Base-by-base conservation (phyloP, 176 grass and related monocot genomes). In the Dendrocalamus sinicus region DNA sequence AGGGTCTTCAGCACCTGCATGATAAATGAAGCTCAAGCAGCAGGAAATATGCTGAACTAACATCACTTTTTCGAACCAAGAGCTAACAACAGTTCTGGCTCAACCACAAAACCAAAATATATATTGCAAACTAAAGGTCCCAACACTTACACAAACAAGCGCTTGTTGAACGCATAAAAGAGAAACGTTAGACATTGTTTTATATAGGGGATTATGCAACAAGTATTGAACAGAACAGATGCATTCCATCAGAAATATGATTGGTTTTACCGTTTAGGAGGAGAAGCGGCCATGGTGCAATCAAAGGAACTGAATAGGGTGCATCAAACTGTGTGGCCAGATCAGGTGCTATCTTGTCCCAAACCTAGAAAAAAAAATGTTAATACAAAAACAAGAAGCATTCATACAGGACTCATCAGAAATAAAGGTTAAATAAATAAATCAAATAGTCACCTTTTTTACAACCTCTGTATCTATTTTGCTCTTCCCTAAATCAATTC, bases 281-380 rank as follows among this genome's bases (percentile, higher is more conserved):
- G 58, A 97, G 95, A 17, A 91, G 82, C 10, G 87, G 91, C 4
- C 92, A 82, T 70, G 95, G 92, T 67, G 85, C 87, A 57, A 95
- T 86, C 17, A 66, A 54, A 75, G 95, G 95, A 78, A 97, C 37
- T 72, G 95, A 86, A 65, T 64, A 83, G 57, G 89, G 91, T 64
- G 91, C 87, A 81, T 97, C 95, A 86, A 95, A 95, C 80, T 89
- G 83, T 20, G 73, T 86, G 69, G 72, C 89, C 63, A 98, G 58
- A 80, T 93, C 96, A 43, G 93, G 96, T 51, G 96, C 93, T 81
- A 98, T 98, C 84, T 81, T 91, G 89, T 91, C 90, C 96, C 96
- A 98, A 61, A 94, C 96, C 96, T 98, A 66, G 54, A 63, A 62
- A 43, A 69, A 69, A 84, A 63, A n/a, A 79, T 66, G 59, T 22